phyloP scores from a whole-genome alignment of 805 yeast genomes.

The Candida loeiensis region DNA sequence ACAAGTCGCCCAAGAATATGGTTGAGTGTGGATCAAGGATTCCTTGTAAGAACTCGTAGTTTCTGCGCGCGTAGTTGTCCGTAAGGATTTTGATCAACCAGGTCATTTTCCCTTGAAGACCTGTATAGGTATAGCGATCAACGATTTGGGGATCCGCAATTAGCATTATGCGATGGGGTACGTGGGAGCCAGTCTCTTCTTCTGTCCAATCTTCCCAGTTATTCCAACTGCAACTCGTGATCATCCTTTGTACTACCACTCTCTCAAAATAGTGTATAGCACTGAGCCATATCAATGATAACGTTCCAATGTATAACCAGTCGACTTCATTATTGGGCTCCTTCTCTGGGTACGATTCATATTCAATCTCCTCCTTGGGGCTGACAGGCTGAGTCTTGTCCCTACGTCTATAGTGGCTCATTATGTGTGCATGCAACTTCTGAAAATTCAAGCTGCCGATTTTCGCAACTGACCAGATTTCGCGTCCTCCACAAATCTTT shows the following conservation, averaged over 20 bases:
- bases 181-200: conserved; percentile 10
- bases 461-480: background rate
- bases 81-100: conserved; percentile 57
- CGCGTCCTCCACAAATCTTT: background rate
- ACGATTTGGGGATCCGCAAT: conserved; percentile 95
- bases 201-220: conserved; percentile 60
- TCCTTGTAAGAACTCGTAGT: conserved; percentile 58
- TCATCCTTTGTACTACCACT: conserved; percentile 20
- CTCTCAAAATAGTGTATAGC: conserved; percentile 32
- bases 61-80: conserved; percentile 78
- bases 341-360: background rate
- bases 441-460: too few species aligned
- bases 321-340: conserved; percentile 1
- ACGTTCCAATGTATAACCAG: conserved; percentile 11
- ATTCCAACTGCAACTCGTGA: conserved; percentile 49
- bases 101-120: conserved; percentile 48
- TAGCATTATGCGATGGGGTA: conserved; percentile 50
- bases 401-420: conserved; percentile 21
- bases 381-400: conserved; percentile 9
- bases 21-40: conserved; percentile 69
- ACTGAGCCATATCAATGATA: conserved; percentile 24
- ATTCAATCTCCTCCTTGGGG: background rate
- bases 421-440: too few species aligned
- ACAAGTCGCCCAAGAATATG: conserved; percentile 83
- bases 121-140: conserved; percentile 85